Evolutionary conservation across 2,329 filamentous ascomycete species (phyloP), one percentile per base, ranked within the genome.

Genomic region (Fusarium sp.): DNA sequence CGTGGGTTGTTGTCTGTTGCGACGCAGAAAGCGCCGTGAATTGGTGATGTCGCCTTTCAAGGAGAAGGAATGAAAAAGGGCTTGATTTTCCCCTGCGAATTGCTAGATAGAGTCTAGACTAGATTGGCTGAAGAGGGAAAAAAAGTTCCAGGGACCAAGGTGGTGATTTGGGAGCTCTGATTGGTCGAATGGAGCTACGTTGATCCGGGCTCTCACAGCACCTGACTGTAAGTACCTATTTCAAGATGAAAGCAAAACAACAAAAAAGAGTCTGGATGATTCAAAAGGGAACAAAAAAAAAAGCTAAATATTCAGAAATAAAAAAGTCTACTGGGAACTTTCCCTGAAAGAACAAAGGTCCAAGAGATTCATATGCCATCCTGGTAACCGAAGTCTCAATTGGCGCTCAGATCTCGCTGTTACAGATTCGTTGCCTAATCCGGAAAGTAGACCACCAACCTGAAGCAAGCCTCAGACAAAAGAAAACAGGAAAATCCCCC

Each of bases 121-220:
- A n/a, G 46, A 51, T 27, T 65, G 31, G 36, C 49, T 17, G 60
- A 64, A 55, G 60, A 68, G 24, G 24, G 77, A 78, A 78, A 73
- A 78, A 78, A 78, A 77, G 74, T 70, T 67, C 55, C 63, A 62
- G 65, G 65, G 66, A 75, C 59, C 65, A 38, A 36, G 31, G 8
- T 24, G 31, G 27, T n/a, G 40, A 61, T 31, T 27, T 5, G 55
- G 35, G 62, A 35, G 31, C 49, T 29, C 53, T 77, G 73, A 78
- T 78, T 78, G 76, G 76, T 11, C 33, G 4, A 46, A 61, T 64
- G 76, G 71, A 75, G 64, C 66, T 70, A 78, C 67, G 66, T 78
- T 78, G 74, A 77, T 78, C 76, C 76, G 76, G 64, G 57, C 60
- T 65, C 17, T 24, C 20, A 24, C 42, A 44, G 42, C 42, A 44